Base-by-base conservation (phyloP, 2,329 filamentous ascomycete genomes). In the Fusarium udum region DNA sequence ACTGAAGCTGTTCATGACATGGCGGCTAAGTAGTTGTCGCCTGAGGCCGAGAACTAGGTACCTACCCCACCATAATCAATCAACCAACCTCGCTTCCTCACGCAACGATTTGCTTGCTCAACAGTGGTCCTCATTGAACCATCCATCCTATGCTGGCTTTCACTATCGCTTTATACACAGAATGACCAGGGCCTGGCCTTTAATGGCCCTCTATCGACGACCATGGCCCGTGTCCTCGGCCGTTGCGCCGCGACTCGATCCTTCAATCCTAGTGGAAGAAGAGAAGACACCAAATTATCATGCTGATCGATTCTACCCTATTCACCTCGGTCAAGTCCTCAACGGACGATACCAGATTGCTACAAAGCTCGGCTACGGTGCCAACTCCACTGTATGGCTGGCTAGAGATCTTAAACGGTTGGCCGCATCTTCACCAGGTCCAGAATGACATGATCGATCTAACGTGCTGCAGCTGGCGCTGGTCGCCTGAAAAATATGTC, bases 301-400 rank as follows among this genome's bases (percentile, higher is more conserved):
- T 28, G 15, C 59, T 12, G 45, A 63, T 43, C 55, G 64, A 4
- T 77, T 76, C 48, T 71, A 63, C 28, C 75, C 75, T 14, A 26
- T 61, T 6, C 48, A 58, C 6, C 45, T 73, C 12, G 69, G 73
- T 6, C 65, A 77, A 39, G 24, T 75, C 11, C 59, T 77, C 9
- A 45, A 73, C 26, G n/a, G 24, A 4, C 64, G 72, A 60, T 78
- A 77, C 34, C 72, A 76, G 31, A 32, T 74, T 45, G 69, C 69
- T 11, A 74, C 72, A 16, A 78, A 78, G 37, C 28, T 76, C 13
- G 70, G 75, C 7, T 69, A 72, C 24, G 74, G 75, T 4, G 67
- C 70, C 42, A 75, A 61, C 26, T 77, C 67, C n/a, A 78, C 74
- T 20, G 67, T 77, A 49, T 76, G 71, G 75, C 53, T 77, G 5